Evolutionary conservation across 805 yeast genomes (phyloP).

Genomic region (Cyberlindnera maritima): DNA sequence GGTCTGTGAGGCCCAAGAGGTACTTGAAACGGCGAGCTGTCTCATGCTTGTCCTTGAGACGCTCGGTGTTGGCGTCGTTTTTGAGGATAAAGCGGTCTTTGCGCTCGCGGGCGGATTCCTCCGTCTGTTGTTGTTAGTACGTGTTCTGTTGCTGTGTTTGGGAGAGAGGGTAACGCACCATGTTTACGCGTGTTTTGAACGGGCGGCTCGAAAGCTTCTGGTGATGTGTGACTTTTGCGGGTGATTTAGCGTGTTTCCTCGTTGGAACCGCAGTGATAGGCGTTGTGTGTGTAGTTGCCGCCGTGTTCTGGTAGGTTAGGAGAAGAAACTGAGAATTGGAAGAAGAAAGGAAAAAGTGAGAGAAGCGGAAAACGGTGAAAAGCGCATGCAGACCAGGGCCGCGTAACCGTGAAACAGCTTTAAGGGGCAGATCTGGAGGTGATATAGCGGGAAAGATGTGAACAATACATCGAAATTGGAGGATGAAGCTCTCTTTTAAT

Average conservation of each 20-base stretch:
- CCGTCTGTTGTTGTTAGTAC: background rate
- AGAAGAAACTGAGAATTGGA: background rate
- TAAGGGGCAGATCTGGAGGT: too few species aligned
- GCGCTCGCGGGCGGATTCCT: slow-evolving; percentile 25
- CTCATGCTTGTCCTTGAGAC: slow-evolving; percentile 55
- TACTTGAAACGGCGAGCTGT: slow-evolving; percentile 79
- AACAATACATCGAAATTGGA: background rate
- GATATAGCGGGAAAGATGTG: background rate
- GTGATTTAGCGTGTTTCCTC: too few species aligned
- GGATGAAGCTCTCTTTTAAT: too few species aligned
- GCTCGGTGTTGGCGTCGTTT: slow-evolving; percentile 56
- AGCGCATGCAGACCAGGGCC: background rate
- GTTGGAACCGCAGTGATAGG: too few species aligned
- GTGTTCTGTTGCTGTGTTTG: background rate
- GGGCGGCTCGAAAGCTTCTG: background rate
- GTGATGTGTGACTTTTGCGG: too few species aligned
- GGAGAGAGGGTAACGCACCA: slow-evolving; percentile 1
- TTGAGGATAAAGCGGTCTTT: slow-evolving; percentile 47
- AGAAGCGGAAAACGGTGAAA: too few species aligned
- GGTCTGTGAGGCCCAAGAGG: slow-evolving; percentile 75
- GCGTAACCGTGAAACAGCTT: background rate
- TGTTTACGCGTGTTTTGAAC: background rate
- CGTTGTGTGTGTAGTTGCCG: too few species aligned
- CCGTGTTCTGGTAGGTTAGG: too few species aligned
- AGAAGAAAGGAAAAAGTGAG: too few species aligned